Percentiles rank a stretch among this genome's conserved stretches.
phyloP scores from a whole-genome alignment of 192 early-diverging fungal genomes.

The Lobosporangium transversale region DNA sequence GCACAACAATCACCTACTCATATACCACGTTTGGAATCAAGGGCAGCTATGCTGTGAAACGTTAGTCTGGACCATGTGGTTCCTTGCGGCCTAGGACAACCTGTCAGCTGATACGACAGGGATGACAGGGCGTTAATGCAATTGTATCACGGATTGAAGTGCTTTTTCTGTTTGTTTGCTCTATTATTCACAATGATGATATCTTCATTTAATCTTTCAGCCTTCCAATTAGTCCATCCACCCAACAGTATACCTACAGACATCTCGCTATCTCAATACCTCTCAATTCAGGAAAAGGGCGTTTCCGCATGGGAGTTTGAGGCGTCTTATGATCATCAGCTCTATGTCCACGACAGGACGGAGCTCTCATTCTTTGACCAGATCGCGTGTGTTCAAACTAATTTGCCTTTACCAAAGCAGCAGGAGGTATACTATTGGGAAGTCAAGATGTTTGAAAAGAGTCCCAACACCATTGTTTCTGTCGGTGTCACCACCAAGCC shows the following conservation, averaged over 20 bases:
- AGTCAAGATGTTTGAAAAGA: conserved; percentile 82
- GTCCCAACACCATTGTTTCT: conserved; percentile 69
- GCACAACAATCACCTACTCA: too few relatives aligned
- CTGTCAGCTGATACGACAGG: too few relatives aligned
- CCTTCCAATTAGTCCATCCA: conserved; percentile 76
- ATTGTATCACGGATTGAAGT: too few relatives aligned
- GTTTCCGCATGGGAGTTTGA: conserved; percentile 88
- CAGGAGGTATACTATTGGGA: conserved; percentile 89
- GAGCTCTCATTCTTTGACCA: conserved; percentile 79
- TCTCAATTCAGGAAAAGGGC: conserved; percentile 82
- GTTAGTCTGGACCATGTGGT: too few relatives aligned
- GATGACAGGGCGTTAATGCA: too few relatives aligned
- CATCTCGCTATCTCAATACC: conserved; percentile 78
- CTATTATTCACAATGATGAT: too few relatives aligned
- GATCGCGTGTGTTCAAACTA: conserved; percentile 81
- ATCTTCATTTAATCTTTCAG: too few relatives aligned
- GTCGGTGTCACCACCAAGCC: conserved; percentile 82
- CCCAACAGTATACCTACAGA: conserved; percentile 80
- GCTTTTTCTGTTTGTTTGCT: too few relatives aligned
- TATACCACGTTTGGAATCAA: too few relatives aligned
- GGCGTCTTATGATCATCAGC: conserved; percentile 67
- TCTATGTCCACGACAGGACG: conserved; percentile 74
- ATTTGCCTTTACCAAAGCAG: conserved; percentile 80
- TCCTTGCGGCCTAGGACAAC: too few relatives aligned
- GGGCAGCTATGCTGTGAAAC: too few relatives aligned